Percentiles rank a stretch among this genome's conserved stretches.
Evolutionary conservation across 495 filamentous ascomycete species (phyloP).

Genomic region (Barbatosphaeria neglecta): DNA sequence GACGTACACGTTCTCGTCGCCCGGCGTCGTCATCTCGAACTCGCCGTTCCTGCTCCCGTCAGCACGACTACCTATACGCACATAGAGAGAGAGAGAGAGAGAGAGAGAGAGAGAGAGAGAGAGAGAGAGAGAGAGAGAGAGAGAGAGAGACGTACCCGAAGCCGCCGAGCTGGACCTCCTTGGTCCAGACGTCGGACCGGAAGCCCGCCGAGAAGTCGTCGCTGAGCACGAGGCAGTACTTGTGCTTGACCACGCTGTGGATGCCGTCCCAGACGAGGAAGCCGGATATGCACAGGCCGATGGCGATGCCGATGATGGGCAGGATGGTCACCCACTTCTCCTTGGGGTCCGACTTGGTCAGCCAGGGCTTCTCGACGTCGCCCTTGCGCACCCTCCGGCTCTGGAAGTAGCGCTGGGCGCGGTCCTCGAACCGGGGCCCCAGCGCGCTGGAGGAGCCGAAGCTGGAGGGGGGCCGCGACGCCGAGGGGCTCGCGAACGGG

Average conservation of each 20-base stretch:
- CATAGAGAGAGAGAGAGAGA: not conserved
- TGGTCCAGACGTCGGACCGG: slow-evolving; percentile 54
- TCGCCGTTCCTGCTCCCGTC: slow-evolving; percentile 48
- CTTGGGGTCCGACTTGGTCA: slow-evolving; percentile 53
- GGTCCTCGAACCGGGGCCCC: slow-evolving; percentile 15
- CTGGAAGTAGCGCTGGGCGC: slow-evolving; percentile 54
- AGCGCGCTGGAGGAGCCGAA: slow-evolving; percentile 35
- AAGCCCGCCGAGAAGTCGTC: slow-evolving; percentile 57
- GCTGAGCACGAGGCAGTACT: slow-evolving; percentile 60
- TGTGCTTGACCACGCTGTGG: slow-evolving; percentile 54
- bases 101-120: no score
- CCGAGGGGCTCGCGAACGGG: slow-evolving; percentile 47
- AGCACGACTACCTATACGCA: slow-evolving; percentile 1
- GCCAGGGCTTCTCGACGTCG: slow-evolving; percentile 60
- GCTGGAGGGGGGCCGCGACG: slow-evolving; percentile 42
- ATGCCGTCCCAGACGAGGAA: slow-evolving; percentile 64
- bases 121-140: not conserved
- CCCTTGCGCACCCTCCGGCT: slow-evolving; percentile 61
- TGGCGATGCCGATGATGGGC: slow-evolving; percentile 51
- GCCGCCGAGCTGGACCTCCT: slow-evolving; percentile 71
- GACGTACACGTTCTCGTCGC: slow-evolving; percentile 61
- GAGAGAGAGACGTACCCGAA: slow-evolving; percentile 50
- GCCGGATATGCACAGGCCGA: slow-evolving; percentile 54
- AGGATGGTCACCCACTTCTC: slow-evolving; percentile 82
- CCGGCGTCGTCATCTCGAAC: slow-evolving; percentile 63